A percentile compares a stretch with the other conserved stretches of the same genome.
Evolutionary conservation across 2,329 filamentous ascomycete species (phyloP).

Genomic region (Diaporthe ampelina): DNA sequence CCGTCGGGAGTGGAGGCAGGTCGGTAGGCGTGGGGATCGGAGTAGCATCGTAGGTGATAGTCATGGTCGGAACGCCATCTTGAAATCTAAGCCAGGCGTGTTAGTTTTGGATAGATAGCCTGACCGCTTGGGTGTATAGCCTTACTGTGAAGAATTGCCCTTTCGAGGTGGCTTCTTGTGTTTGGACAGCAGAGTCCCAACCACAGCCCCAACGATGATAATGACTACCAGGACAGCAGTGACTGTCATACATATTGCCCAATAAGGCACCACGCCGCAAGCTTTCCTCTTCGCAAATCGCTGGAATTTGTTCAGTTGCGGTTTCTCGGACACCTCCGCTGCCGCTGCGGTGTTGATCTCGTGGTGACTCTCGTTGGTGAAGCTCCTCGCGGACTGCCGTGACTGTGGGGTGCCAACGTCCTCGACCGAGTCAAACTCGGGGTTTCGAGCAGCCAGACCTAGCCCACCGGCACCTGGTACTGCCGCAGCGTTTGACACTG

Average conservation of each 20-base stretch:
- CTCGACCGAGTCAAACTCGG: slow-evolving; percentile 72
- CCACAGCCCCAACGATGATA: slow-evolving; percentile 69
- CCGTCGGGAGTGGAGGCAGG: slow-evolving; percentile 67
- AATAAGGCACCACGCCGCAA: slow-evolving; percentile 72
- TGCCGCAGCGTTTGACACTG: slow-evolving; percentile 66
- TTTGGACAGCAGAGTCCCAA: slow-evolving; percentile 61
- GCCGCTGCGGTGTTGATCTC: slow-evolving; percentile 67
- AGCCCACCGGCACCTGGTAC: slow-evolving; percentile 73
- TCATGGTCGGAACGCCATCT: slow-evolving; percentile 48
- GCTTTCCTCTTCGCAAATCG: slow-evolving; percentile 66
- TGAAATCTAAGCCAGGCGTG: slow-evolving; percentile 36
- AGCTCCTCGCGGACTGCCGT: slow-evolving; percentile 66
- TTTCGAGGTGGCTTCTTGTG: slow-evolving; percentile 48
- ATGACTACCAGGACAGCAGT: slow-evolving; percentile 66
- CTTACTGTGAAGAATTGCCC: slow-evolving; percentile 46
- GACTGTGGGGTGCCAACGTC: slow-evolving; percentile 66
- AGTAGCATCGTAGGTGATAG: slow-evolving; percentile 62
- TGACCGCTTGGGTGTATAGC: not conserved
- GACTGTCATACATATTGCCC: slow-evolving; percentile 68
- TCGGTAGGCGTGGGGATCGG: slow-evolving; percentile 66
- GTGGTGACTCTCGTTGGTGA: slow-evolving; percentile 64
- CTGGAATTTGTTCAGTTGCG: slow-evolving; percentile 65
- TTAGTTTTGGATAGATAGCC: slow-evolving; percentile 28
- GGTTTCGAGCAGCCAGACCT: slow-evolving; percentile 72
- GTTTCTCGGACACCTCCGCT: slow-evolving; percentile 61